Evolutionary conservation across 202 grass and related monocot genomes (phyloP).

Genomic region (Schoenoplectus tabernaemontani): DNA sequence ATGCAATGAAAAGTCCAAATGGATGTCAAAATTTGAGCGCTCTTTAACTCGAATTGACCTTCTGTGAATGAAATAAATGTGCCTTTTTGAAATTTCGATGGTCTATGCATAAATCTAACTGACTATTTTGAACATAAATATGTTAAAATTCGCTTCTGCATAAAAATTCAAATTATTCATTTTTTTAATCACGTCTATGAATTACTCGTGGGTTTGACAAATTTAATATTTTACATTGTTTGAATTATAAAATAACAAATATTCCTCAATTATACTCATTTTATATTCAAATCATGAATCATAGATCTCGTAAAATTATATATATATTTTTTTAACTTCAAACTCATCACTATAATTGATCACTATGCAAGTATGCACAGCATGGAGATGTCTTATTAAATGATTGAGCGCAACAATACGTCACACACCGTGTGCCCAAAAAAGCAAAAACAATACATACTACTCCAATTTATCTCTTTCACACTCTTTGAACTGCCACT

Average conservation of each 20-base stretch:
- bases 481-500: neutral
- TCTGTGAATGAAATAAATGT: neutral
- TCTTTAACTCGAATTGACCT: neutral
- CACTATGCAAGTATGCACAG: too few species aligned
- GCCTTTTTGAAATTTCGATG: neutral
- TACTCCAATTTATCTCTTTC: neutral
- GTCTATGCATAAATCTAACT: neutral
- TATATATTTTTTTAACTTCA: too few species aligned
- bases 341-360: too few species aligned
- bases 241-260: neutral
- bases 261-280: neutral
- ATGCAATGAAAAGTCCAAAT: neutral
- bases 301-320: neutral
- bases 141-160: too few species aligned
- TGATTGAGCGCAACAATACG: neutral
- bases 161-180: too few species aligned
- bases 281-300: neutral
- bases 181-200: too few species aligned
- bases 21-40: neutral
- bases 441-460: too few species aligned
- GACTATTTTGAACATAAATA: neutral
- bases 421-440: neutral
- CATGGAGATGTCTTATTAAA: too few species aligned
- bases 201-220: too few species aligned
- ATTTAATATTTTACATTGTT: neutral